Percentiles rank a stretch among this genome's conserved stretches.
Evolutionary conservation across 495 filamentous ascomycete genomes (phyloP).

Genomic region (Neurospora africana): DNA sequence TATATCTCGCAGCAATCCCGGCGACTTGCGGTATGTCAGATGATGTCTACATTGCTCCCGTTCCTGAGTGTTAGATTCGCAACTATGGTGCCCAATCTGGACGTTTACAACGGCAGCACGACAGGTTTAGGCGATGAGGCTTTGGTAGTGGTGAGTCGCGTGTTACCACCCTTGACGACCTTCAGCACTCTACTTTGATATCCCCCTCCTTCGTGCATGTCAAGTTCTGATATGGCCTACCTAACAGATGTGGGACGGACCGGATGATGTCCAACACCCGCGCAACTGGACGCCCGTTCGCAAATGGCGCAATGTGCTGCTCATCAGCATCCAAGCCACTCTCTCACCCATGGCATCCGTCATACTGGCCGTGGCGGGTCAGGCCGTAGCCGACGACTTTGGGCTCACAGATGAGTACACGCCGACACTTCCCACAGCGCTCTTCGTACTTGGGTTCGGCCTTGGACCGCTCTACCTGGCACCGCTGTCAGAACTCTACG

Average conservation of each 20-base stretch:
- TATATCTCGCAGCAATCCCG: neutral
- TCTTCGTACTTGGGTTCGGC: slow-evolving; percentile 34
- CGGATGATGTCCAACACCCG: neutral
- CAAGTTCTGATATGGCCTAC: neutral
- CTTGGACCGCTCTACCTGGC: slow-evolving; percentile 46
- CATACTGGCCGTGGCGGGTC: neutral
- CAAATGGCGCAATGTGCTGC: neutral
- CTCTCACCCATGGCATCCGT: neutral
- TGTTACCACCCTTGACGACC: neutral
- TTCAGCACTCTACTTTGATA: neutral
- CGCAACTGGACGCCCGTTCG: neutral
- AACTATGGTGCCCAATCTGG: neutral
- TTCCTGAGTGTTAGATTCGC: neutral
- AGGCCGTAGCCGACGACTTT: neutral
- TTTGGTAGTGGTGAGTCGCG: neutral
- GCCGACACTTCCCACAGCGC: neutral
- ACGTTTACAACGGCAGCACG: neutral
- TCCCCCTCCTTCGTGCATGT: neutral
- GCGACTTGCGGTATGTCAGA: neutral
- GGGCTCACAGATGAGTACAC: neutral
- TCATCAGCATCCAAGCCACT: neutral
- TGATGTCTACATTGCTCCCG: neutral
- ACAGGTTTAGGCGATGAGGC: neutral
- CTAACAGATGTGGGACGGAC: neutral
- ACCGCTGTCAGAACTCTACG: slow-evolving; percentile 67